A percentile compares a stretch with the other conserved stretches of the same genome.
phyloP scores from a whole-genome alignment of 257 asterid genomes.

The Echium plantagineum region DNA sequence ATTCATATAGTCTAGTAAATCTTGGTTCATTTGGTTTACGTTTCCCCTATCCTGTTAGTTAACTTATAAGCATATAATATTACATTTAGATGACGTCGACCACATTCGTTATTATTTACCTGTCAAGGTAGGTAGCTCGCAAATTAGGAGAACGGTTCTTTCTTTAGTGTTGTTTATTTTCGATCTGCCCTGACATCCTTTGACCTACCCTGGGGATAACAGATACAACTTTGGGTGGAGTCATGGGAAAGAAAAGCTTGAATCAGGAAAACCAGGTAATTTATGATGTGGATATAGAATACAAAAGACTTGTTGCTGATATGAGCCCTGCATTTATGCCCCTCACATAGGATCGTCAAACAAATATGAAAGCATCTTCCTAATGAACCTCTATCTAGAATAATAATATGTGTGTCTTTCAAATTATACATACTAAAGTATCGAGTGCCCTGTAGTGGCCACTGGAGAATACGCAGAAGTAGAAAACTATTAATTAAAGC shows the following conservation, averaged over 20 bases:
- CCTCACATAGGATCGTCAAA: constrained; percentile 1
- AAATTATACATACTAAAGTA: not conserved
- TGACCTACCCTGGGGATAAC: constrained; percentile 8
- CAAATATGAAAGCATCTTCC: not conserved
- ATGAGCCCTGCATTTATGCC: not conserved
- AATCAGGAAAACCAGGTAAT: constrained; percentile 82
- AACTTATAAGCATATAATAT: too few species aligned
- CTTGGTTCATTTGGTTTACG: too few species aligned
- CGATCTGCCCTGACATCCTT: not conserved
- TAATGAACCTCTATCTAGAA: not conserved
- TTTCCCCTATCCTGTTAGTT: not conserved
- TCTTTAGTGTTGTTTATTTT: not conserved
- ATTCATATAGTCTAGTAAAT: too few species aligned
- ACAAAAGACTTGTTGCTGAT: not conserved
- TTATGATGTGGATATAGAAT: not conserved
- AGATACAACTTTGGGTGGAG: constrained; percentile 98
- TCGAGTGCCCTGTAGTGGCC: not conserved
- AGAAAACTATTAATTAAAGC: not conserved
- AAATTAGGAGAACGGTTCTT: not conserved
- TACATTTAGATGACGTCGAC: not conserved
- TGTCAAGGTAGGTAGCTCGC: not conserved
- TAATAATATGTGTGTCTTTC: too few species aligned
- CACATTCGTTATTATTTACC: too few species aligned
- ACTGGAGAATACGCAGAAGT: not conserved
- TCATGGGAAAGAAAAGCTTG: constrained; percentile 94